A percentile compares a stretch with the other conserved stretches of the same genome.
Conservation (phyloP, 805 yeast genomes). For the Candida sphagnicola region DNA sequence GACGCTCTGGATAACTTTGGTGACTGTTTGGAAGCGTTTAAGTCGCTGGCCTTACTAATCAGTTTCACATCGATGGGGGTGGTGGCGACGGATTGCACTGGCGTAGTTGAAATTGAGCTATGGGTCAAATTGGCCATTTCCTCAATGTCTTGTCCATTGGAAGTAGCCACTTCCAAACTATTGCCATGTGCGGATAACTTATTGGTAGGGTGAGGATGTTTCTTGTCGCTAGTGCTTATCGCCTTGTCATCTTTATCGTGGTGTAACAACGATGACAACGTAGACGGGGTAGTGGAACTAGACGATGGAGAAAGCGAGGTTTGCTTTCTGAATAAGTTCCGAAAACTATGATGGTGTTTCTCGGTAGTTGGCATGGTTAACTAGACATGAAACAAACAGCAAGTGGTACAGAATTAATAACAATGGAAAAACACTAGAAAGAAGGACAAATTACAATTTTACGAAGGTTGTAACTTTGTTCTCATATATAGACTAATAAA, state of each 20-base stretch:
- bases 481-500: no score
- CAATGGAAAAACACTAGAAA: no score
- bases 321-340: conserved; percentile 18
- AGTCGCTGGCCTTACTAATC: not conserved
- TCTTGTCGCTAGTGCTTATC: no score
- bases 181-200: no score
- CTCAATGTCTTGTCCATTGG: no score
- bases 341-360: conserved; percentile 16
- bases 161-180: no score
- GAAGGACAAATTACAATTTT: no score
- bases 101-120: not conserved
- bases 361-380: conserved; percentile 4
- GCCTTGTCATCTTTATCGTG: conserved; percentile 1
- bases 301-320: conserved; percentile 7
- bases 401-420: not conserved
- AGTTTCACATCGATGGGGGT: not conserved
- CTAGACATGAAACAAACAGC: not conserved
- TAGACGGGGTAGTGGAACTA: conserved; percentile 3
- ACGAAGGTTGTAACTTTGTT: no score
- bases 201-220: no score
- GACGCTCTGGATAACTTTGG: conserved; percentile 3
- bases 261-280: conserved; percentile 3
- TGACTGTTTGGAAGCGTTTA: not conserved
- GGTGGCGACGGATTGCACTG: no score
- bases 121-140: no score